Percentiles rank a stretch among this genome's conserved stretches.
These are phyloP conservation scores for Podila horticola DNA, from an alignment of 192 early-diverging fungal species.

Conservation along the genomic window DNA sequence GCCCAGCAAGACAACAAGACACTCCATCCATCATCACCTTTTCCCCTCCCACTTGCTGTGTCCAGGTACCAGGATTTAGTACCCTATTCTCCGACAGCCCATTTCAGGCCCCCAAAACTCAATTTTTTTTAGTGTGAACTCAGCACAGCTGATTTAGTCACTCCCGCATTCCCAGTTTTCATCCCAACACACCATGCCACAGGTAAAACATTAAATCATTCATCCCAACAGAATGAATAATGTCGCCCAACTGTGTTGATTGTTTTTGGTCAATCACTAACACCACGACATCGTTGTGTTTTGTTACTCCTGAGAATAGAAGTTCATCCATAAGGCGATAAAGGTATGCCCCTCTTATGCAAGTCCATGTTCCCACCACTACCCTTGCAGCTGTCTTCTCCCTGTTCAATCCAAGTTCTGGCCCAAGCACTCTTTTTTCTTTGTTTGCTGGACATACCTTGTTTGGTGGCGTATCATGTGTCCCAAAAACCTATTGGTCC, in stretches of 20 bases:
- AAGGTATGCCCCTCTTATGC: constrained; percentile 14
- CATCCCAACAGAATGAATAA: background rate
- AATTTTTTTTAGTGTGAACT: constrained; percentile 5
- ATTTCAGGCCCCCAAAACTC: no score
- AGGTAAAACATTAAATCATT: constrained; percentile 5
- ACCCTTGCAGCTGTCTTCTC: background rate
- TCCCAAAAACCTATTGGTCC: background rate
- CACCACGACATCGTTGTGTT: background rate
- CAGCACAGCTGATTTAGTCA: background rate
- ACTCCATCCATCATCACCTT: background rate
- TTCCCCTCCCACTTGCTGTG: no score
- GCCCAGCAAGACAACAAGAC: background rate
- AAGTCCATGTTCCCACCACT: background rate
- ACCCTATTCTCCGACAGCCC: no score
- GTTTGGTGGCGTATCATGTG: background rate
- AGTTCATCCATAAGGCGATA: constrained; percentile 27
- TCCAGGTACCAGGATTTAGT: no score
- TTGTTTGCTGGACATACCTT: no score
- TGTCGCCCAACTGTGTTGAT: background rate
- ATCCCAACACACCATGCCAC: constrained; percentile 16
- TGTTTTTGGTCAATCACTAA: background rate
- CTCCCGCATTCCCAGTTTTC: background rate
- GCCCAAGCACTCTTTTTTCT: no score
- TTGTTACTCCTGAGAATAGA: constrained; percentile 6
- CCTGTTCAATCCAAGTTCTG: background rate